Evolutionary conservation across 2,329 filamentous ascomycete species (phyloP), one percentile per base, ranked within the genome.

Genomic region (Sporothrix humicola): DNA sequence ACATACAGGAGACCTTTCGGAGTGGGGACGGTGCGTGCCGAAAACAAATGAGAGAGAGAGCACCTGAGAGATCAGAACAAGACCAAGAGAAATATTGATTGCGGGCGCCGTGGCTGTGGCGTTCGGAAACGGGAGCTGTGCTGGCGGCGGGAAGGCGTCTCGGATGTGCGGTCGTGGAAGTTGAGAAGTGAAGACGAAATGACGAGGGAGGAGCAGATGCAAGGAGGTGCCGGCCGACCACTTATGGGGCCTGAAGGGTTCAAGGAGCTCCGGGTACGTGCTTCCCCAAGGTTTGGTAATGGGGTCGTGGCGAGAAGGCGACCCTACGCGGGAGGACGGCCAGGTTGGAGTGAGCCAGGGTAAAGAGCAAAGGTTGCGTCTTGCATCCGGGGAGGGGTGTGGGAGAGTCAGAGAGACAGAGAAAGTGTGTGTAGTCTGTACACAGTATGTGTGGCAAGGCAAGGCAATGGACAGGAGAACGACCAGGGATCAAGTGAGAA

Each of bases 231-330:
- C 37, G 65, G 46, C 69, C 48, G 54, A 50, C 54, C 63, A 52
- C 68, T 73, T 44, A 59, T 52, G 59, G 61, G 54, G 44, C 69
- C 37, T 42, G 37, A 58, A 66, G 56, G 12, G 42, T 42, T 42
- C 46, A 56, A 26, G 50, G 46, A 63, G 54, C 54, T 66, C 6
- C 69, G 69, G 73, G 69, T 71, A 63, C 50, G 63, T 72, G 69
- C 69, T 72, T 72, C 73, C 72, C 61, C 69, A 52, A 63, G 17
- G 73, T 69, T 59, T 73, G 73, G 54, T 12, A 54, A 52, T 20
- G 56, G 61, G 50, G 69, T 52, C 59, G 69, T 42, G 50, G 59
- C 50, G 50, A 58, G 68, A 37, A 46, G 58, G 65, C 42, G 63
- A 42, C 23, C 23, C 44, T 48, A 56, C 17, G 42, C 42, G 56